Conservation (phyloP, 805 yeast genomes). For the Lipomyces yamanashiensis region DNA sequence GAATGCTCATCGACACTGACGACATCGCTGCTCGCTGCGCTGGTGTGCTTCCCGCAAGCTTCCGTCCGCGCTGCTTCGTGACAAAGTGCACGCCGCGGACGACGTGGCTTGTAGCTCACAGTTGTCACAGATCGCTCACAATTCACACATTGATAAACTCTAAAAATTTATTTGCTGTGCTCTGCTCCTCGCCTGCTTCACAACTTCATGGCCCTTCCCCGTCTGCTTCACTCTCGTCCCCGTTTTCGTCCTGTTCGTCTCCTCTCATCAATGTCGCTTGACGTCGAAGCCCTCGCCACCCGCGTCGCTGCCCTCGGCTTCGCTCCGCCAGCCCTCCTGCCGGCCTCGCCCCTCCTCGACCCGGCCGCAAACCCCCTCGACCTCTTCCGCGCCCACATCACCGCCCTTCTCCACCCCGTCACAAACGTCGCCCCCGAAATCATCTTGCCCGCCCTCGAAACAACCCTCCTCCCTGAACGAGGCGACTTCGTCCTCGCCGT, state of each 20-base stretch:
- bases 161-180: background rate
- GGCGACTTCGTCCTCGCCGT: constrained; percentile 93
- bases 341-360: constrained; percentile 41
- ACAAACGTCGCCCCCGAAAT: constrained; percentile 71
- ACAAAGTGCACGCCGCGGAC: background rate
- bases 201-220: background rate
- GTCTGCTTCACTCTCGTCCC: background rate
- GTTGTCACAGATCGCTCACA: background rate
- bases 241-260: background rate
- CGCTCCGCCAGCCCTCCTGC: constrained; percentile 17
- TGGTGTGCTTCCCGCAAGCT: too few relatives aligned
- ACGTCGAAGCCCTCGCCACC: constrained; percentile 11
- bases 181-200: background rate
- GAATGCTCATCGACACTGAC: background rate
- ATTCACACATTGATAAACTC: background rate
- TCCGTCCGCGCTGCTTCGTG: too few relatives aligned
- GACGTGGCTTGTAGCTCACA: background rate
- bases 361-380: constrained; percentile 85
- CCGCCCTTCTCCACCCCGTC: constrained; percentile 73
- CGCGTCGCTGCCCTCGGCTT: constrained; percentile 26
- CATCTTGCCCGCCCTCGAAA: constrained; percentile 84
- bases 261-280: constrained; percentile 11
- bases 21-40: background rate
- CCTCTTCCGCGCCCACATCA: constrained; percentile 84
- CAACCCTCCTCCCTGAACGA: constrained; percentile 82